phyloP scores from a whole-genome alignment of 2,329 filamentous ascomycete genomes.

The Fusarium secorum region DNA sequence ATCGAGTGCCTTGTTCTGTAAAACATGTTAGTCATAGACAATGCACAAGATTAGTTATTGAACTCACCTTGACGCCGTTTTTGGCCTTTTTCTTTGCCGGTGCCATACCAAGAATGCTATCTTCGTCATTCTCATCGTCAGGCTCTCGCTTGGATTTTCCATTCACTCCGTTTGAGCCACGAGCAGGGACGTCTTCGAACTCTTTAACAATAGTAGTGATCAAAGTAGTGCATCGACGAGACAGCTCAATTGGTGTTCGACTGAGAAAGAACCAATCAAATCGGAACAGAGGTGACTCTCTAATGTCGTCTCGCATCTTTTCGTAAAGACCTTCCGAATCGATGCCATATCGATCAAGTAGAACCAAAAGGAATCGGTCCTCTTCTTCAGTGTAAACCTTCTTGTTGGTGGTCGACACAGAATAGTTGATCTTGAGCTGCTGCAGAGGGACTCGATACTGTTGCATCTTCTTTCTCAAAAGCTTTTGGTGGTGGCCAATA shows the following conservation, averaged over 20 bases:
- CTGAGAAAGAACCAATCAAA: slow-evolving; percentile 99
- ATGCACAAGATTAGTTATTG: background rate
- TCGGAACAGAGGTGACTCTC: slow-evolving; percentile 91
- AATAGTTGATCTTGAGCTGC: slow-evolving; percentile 98
- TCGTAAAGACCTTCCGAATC: slow-evolving; percentile 92
- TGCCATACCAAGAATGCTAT: slow-evolving; percentile 78
- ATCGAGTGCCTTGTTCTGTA: slow-evolving; percentile 91
- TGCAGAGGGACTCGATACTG: slow-evolving; percentile 97
- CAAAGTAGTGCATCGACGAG: slow-evolving; percentile 90
- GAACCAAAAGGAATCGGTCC: slow-evolving; percentile 91
- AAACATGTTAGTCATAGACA: slow-evolving; percentile 21
- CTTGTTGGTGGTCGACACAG: slow-evolving; percentile 98
- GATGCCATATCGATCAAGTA: slow-evolving; percentile 90
- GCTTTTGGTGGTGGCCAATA: slow-evolving; percentile 89
- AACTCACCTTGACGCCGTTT: slow-evolving; percentile 80
- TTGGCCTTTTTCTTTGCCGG: slow-evolving; percentile 96
- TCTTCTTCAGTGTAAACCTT: slow-evolving; percentile 99
- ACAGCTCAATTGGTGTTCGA: slow-evolving; percentile 90
- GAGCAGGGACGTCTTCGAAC: slow-evolving; percentile 75
- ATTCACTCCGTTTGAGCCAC: slow-evolving; percentile 66
- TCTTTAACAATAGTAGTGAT: slow-evolving; percentile 95
- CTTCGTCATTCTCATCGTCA: slow-evolving; percentile 85
- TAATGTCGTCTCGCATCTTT: slow-evolving; percentile 95
- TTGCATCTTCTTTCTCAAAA: slow-evolving; percentile 93
- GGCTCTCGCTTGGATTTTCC: slow-evolving; percentile 76